Conservation (phyloP, 164 flowering plant species). For the Nelumbo lutea region DNA sequence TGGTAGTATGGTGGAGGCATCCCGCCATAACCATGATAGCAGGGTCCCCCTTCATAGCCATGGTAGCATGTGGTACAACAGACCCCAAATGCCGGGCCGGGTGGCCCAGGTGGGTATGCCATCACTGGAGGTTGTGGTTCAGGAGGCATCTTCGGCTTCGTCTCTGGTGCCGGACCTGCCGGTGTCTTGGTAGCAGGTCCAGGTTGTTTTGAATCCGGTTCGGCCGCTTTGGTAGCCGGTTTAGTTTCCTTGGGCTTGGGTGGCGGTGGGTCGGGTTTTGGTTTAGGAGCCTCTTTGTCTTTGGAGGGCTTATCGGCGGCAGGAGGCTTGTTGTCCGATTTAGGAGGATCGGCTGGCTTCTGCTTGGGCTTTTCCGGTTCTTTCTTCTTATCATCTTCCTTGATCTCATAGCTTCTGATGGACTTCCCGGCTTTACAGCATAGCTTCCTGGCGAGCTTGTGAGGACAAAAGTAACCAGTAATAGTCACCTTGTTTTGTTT, state of each 20-base stretch:
- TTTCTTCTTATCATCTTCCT: no score
- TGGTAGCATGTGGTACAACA: slow-evolving; percentile 9
- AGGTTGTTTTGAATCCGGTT: not conserved
- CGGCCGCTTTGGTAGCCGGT: not conserved
- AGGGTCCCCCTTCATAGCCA: slow-evolving; percentile 21
- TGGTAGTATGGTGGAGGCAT: not conserved
- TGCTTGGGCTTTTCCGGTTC: slow-evolving; percentile 19
- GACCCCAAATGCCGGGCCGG: not conserved
- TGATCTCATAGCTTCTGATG: slow-evolving; percentile 51
- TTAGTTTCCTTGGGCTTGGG: not conserved
- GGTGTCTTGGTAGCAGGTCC: no score
- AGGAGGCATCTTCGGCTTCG: no score
- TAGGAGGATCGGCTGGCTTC: not conserved
- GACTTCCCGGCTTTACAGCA: slow-evolving; percentile 38
- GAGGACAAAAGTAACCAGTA: slow-evolving; percentile 54
- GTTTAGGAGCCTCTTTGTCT: not conserved
- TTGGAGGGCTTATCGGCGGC: not conserved
- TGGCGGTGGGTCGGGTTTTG: not conserved
- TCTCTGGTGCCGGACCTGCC: not conserved
- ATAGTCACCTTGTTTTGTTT: slow-evolving; percentile 48
- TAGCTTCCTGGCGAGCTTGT: slow-evolving; percentile 45
- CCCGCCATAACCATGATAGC: slow-evolving; percentile 6
- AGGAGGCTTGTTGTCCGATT: not conserved
- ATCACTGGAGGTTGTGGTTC: no score
- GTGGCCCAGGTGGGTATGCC: not conserved